A percentile compares a stretch with the other conserved stretches of the same genome.
Evolutionary conservation across 805 yeast species (phyloP).

Genomic region (Cyberlindnera sargentensis): DNA sequence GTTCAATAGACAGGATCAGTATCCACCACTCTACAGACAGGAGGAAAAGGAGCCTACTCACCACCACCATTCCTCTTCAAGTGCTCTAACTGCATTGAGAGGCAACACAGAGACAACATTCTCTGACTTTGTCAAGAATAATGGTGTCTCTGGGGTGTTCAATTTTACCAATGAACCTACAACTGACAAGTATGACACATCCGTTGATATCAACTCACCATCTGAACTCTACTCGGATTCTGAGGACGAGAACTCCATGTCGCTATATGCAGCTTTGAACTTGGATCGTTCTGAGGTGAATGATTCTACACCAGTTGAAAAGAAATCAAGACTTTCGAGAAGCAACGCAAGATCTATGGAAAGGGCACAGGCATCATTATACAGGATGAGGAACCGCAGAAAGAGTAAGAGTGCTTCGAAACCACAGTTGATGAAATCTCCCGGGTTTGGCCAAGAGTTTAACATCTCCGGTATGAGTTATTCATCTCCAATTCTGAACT

Average conservation of each 20-base stretch:
- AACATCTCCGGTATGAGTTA: neutral
- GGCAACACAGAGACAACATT: slow-evolving; percentile 17
- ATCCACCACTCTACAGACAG: slow-evolving; percentile 8
- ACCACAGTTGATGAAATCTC: slow-evolving; percentile 17
- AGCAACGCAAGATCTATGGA: slow-evolving; percentile 43
- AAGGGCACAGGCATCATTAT: slow-evolving; percentile 58
- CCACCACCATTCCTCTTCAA: neutral
- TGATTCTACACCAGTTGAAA: slow-evolving; percentile 19
- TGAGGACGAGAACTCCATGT: slow-evolving; percentile 67
- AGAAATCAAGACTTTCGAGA: slow-evolving; percentile 30
- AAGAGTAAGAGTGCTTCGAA: slow-evolving; percentile 39
- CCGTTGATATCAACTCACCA: slow-evolving; percentile 3
- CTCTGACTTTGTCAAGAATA: slow-evolving; percentile 20
- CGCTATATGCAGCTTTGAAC: slow-evolving; percentile 51
- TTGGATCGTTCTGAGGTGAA: slow-evolving; percentile 27
- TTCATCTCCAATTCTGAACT: slow-evolving; percentile 1
- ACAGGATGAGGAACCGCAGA: slow-evolving; percentile 53
- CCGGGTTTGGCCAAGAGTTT: neutral
- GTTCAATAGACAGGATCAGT: slow-evolving; percentile 12
- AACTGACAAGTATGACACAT: slow-evolving; percentile 2
- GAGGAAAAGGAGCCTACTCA: slow-evolving; percentile 1
- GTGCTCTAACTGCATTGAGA: neutral
- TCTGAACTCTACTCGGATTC: slow-evolving; percentile 16
- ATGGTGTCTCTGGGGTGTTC: slow-evolving; percentile 14
- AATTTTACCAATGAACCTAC: slow-evolving; percentile 18